Base-by-base conservation (phyloP, 139 green algal species). In the Chlamydomonas incerta region DNA sequence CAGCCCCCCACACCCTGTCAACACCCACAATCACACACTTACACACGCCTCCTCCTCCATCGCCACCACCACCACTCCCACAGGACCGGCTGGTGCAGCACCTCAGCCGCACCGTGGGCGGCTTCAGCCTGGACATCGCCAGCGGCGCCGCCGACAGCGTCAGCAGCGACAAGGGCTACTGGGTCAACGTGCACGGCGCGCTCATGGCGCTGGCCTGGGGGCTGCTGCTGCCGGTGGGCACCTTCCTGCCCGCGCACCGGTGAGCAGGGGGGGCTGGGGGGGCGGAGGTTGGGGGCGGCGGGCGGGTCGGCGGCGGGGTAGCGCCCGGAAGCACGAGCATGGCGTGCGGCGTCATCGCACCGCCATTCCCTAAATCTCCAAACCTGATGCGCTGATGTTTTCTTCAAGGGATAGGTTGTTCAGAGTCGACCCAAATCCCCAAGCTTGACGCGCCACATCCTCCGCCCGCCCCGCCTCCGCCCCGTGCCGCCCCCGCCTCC, bases 151-250 rank as follows among this genome's bases (percentile, higher is more conserved):
- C 62, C 24, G 55, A 2, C 11, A 63, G 50, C 10, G 33, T n/a
- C 58, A 11, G 58, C 11, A 0, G 70, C 9, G 63, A 50, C 65
- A 20, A 31, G 37, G 21, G 33, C 33, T 68, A 76, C 79, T 85
- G 80, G 83, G 62, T 88, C 37, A 82, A 88, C 62, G 73, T 75
- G 62, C 83, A 88, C 74, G 83, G 83, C 20, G 72, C 83, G 73
- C 73, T 88, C 14, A 88, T 88, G 83, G 63, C 83, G 50, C n/a
- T 88, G 41, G 60, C 83, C 3, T 88, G 83, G 83, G 72, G 62
- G 34, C 63, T 88, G 71, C 72, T 88, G 46, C 72, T 88, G 62
- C 83, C 83, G 50, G 34, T 82, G 60, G 83, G 83, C 29, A 68
- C 83, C 15, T 21, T 83, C 13, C 28, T 88, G 31, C 71, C 83